A percentile compares a stretch with the other conserved stretches of the same genome.
Conservation (phyloP, 208 protist genomes). For the Crithidia brevicula region DNA sequence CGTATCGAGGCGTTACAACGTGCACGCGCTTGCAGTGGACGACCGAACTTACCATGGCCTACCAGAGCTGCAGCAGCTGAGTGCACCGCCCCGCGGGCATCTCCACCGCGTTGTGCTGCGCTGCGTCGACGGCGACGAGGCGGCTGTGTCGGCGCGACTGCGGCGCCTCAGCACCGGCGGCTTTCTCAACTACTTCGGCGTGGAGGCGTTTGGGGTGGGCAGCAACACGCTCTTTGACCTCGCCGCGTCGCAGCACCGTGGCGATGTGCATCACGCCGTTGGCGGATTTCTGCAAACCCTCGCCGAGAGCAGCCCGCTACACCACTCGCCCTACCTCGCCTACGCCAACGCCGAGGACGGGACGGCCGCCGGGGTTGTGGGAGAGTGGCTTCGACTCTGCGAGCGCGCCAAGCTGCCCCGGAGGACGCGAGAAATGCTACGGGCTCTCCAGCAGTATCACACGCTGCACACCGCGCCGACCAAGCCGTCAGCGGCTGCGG, state of each 20-base stretch:
- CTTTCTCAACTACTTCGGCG: slow-evolving; percentile 89
- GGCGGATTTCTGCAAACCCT: slow-evolving; percentile 64
- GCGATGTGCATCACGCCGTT: slow-evolving; percentile 42
- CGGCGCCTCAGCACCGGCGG: slow-evolving; percentile 36
- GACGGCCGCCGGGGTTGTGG: slow-evolving; percentile 44
- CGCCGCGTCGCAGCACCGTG: slow-evolving; percentile 39
- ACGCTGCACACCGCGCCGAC: background rate
- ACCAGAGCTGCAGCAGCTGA: slow-evolving; percentile 18
- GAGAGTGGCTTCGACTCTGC: slow-evolving; percentile 52
- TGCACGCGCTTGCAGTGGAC: slow-evolving; percentile 81
- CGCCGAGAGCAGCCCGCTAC: slow-evolving; percentile 66
- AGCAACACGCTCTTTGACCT: slow-evolving; percentile 68
- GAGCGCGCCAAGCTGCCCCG: slow-evolving; percentile 34
- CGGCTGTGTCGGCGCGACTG: slow-evolving; percentile 28
- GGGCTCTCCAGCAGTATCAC: slow-evolving; percentile 42
- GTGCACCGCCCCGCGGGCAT: slow-evolving; percentile 33
- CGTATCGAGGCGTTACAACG: slow-evolving; percentile 77
- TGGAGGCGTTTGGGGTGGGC: slow-evolving; percentile 69
- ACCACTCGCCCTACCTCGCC: slow-evolving; percentile 57
- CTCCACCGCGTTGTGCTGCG: slow-evolving; percentile 72
- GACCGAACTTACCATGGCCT: slow-evolving; percentile 49
- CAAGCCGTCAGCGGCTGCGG: background rate
- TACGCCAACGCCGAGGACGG: slow-evolving; percentile 70
- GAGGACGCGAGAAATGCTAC: slow-evolving; percentile 31
- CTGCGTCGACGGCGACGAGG: slow-evolving; percentile 54